Base-by-base conservation (phyloP, 1,139 yeast species). In the Candida neerlandica region DNA sequence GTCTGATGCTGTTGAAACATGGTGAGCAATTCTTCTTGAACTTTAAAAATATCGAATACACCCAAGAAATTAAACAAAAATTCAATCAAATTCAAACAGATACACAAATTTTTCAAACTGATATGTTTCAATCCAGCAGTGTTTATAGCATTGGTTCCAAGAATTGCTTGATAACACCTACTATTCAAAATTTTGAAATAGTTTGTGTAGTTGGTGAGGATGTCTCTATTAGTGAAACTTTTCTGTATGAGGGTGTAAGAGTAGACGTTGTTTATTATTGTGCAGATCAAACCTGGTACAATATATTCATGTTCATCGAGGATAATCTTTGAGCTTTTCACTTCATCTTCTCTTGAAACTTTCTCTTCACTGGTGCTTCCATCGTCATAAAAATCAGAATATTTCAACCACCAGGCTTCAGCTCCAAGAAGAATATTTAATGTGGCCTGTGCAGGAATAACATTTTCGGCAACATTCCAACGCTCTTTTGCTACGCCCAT, bases 121-220 rank as follows among this genome's bases (percentile, higher is more conserved):
- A 88, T 87, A 59, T 86, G 91, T 57, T 81, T 84, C 49, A 88
- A 70, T 0, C 90, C 91, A 0, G 92, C 90, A 0, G 90, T 81
- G 53, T 84, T 70, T 1, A 89, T 86, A 0, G 95, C 95, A 33
- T 89, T 90, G 1, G 94, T 92, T 43, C 86, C 87, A 40, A 88
- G 69, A 43, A 88, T 85, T 3, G 89, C 80, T 56, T 83, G 84
- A 4, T 81, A 78, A 4, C 83, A 71, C 51, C 83, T 80, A 10
- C 82, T 68, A 58, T 86, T 85, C 63, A 81, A 69, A 16, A 78
- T 64, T 52, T 80, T 75, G 49, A 85, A 65, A 47, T 81, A 72
- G 45, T 80, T 41, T 77, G 74, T 21, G 81, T 65, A 2, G 60
- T 52, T 1, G 62, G 52, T 5, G 64, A 57, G 14, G 67, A 66